These are phyloP conservation scores for Camillea tinctor DNA, from an alignment of 2,329 filamentous ascomycete genomes.

Conservation along the genomic window DNA sequence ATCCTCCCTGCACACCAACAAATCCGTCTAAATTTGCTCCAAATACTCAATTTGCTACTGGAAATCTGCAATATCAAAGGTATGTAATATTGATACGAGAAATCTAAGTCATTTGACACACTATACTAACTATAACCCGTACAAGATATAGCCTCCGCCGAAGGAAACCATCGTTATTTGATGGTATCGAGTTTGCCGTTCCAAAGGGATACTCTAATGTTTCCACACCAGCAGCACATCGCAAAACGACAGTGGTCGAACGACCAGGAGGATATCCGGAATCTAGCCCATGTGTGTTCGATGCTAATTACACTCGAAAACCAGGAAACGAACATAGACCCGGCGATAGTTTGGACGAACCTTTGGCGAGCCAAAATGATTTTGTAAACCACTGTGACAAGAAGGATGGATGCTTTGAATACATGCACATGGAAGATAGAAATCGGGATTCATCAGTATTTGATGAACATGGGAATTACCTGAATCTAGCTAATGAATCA, in stretches of 20 bases:
- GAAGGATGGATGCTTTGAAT: neutral
- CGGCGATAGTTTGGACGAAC: neutral
- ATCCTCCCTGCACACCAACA: neutral
- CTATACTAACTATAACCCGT: neutral
- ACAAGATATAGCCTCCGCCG: constrained; percentile 9
- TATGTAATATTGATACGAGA: neutral
- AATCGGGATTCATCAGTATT: neutral
- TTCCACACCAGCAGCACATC: constrained; percentile 20
- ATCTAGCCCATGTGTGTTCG: neutral
- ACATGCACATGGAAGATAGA: neutral
- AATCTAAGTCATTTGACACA: neutral
- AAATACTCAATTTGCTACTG: neutral
- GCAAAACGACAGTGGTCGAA: constrained; percentile 30
- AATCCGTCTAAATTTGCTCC: neutral
- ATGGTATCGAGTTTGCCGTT: constrained; percentile 28
- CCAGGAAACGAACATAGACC: constrained; percentile 1
- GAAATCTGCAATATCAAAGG: neutral
- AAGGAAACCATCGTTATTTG: constrained; percentile 18
- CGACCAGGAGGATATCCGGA: constrained; percentile 9
- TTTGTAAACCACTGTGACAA: neutral
- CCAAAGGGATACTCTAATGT: constrained; percentile 9
- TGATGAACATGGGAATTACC: neutral
- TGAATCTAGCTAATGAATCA: constrained; percentile 2
- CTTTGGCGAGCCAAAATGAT: neutral
- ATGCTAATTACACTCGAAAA: neutral